Conservation (phyloP, 345 rosid species). For the Salix arbutifolia region DNA sequence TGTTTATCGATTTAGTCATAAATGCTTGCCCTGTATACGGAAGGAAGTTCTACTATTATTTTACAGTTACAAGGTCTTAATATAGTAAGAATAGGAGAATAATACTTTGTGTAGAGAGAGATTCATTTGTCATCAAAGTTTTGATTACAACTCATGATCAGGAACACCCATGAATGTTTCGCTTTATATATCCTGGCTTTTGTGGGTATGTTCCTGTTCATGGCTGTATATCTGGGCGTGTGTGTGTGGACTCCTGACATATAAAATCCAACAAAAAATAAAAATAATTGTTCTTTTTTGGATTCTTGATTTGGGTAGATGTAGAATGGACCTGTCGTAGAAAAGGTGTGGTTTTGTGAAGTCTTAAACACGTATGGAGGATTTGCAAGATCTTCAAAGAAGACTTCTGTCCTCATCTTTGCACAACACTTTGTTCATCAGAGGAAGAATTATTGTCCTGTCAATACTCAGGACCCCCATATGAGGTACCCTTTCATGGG, state of each 20-base stretch:
- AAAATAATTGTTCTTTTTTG: constrained; percentile 7
- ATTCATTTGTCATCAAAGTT: constrained; percentile 6
- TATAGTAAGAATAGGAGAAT: constrained; percentile 14
- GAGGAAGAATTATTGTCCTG: background rate
- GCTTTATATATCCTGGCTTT: constrained; percentile 8
- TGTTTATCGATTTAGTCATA: constrained; percentile 17
- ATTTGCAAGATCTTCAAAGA: constrained; percentile 20
- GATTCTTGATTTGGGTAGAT: constrained; percentile 9
- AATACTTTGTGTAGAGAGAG: constrained; percentile 4
- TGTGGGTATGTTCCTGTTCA: background rate
- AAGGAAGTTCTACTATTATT: constrained; percentile 9
- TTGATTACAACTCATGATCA: constrained; percentile 19
- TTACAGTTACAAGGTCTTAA: constrained; percentile 38
- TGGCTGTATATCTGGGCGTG: background rate
- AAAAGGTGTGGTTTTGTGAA: constrained; percentile 12
- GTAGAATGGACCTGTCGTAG: constrained; percentile 19
- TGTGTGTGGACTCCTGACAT: background rate
- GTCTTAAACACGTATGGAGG: background rate
- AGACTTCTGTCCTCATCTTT: constrained; percentile 6
- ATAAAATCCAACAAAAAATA: constrained; percentile 15
- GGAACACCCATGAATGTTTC: background rate
- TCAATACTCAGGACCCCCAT: background rate
- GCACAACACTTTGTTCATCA: background rate
- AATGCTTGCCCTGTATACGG: constrained; percentile 11
- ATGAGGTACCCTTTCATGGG: too few relatives aligned